Conservation (phyloP, 805 yeast species). For the Saccharomycopsis sp. region DNA sequence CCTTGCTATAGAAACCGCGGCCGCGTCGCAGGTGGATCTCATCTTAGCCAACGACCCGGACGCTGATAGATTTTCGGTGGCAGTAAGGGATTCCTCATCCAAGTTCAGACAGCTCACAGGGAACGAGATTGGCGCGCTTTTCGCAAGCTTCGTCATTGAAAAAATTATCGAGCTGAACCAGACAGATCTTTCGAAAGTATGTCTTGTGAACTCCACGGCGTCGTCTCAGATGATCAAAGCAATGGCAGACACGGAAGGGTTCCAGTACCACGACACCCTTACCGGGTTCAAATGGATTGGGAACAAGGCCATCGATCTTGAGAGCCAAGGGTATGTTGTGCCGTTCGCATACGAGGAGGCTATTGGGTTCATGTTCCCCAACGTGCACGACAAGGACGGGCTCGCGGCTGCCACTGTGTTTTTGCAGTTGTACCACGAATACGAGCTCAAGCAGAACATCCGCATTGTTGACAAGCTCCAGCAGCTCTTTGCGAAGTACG, state of each 20-base stretch:
- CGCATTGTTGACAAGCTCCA: slow-evolving; percentile 41
- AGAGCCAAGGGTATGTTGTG: slow-evolving; percentile 51
- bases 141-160: slow-evolving; percentile 57
- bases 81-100: slow-evolving; percentile 39
- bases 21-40: slow-evolving; percentile 34
- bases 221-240: slow-evolving; percentile 72
- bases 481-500: slow-evolving; percentile 54
- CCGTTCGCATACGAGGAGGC: slow-evolving; percentile 96
- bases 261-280: slow-evolving; percentile 67
- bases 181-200: slow-evolving; percentile 30
- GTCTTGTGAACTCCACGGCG: slow-evolving; percentile 80
- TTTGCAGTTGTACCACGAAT: slow-evolving; percentile 45
- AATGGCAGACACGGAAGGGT: slow-evolving; percentile 56
- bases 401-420: slow-evolving; percentile 71
- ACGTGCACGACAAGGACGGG: slow-evolving; percentile 90
- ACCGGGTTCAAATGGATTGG: slow-evolving; percentile 99
- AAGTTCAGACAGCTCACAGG: slow-evolving; percentile 81
- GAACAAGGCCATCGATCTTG: slow-evolving; percentile 69
- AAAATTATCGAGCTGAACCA: slow-evolving; percentile 22
- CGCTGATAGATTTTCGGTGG: slow-evolving; percentile 88
- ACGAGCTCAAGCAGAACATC: slow-evolving; percentile 2
- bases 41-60: slow-evolving; percentile 94
- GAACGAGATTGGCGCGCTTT: slow-evolving; percentile 79
- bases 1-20: slow-evolving; percentile 57
- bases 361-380: slow-evolving; percentile 83